A percentile compares a stretch with the other conserved stretches of the same genome.
These are phyloP conservation scores for Metschnikowia colocasiae DNA, from an alignment of 805 yeast genomes.

Conservation along the genomic window DNA sequence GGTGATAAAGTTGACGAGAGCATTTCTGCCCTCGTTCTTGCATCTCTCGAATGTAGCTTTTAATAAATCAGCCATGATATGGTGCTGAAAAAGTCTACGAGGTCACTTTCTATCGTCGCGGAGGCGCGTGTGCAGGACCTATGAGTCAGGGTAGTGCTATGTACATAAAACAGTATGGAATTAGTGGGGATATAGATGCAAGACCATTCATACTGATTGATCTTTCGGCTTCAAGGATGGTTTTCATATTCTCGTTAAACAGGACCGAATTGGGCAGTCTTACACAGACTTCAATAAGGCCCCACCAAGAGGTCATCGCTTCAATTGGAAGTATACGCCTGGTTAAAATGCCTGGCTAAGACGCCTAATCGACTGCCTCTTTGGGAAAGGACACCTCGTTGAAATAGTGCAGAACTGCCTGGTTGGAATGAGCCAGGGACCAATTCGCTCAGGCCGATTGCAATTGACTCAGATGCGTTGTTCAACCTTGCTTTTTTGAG, in stretches of 20 bases:
- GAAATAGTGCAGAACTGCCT: too few species aligned
- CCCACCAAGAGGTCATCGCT: too few species aligned
- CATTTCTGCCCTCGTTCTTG: conserved; percentile 69
- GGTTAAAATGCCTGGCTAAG: too few species aligned
- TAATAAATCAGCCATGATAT: conserved; percentile 48
- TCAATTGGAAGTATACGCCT: too few species aligned
- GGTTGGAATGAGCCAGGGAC: too few species aligned
- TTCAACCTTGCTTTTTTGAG: not conserved
- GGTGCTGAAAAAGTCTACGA: not conserved
- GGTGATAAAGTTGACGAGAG: conserved; percentile 87
- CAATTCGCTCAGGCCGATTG: too few species aligned
- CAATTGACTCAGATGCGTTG: not conserved
- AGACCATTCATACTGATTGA: not conserved
- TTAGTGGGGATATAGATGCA: not conserved
- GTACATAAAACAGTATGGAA: not conserved
- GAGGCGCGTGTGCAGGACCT: not conserved
- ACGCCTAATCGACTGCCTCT: too few species aligned
- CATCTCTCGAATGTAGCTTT: conserved; percentile 60
- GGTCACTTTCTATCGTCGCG: not conserved
- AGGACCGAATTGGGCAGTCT: too few species aligned
- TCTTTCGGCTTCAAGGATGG: too few species aligned
- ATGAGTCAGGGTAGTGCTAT: conserved; percentile 5
- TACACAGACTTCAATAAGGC: too few species aligned
- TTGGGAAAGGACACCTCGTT: too few species aligned
- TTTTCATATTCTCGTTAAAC: too few species aligned